Percentiles rank a stretch among this genome's conserved stretches.
These are phyloP conservation scores for Tylopilus sp. DNA, from an alignment of 768 basidiomycete genomes.

Conservation along the genomic window DNA sequence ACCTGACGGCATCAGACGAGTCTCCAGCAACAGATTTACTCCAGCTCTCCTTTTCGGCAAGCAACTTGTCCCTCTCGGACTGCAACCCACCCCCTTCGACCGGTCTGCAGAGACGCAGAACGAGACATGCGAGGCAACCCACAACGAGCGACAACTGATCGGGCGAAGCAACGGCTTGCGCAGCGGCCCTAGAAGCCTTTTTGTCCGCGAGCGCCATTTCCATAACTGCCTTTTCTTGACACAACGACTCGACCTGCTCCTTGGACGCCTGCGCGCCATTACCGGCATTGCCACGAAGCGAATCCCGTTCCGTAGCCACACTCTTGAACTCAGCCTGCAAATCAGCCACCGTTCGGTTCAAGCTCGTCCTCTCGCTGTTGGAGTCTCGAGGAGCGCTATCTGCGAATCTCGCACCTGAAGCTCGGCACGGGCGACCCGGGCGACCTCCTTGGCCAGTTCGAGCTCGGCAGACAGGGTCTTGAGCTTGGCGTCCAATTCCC, in stretches of 20 bases:
- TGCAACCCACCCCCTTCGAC: constrained; percentile 45
- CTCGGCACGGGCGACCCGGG: constrained; percentile 65
- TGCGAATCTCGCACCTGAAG: constrained; percentile 67
- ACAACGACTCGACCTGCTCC: constrained; percentile 36
- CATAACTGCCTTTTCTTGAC: constrained; percentile 36
- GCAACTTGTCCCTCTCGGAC: constrained; percentile 59
- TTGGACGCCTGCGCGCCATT: constrained; percentile 21
- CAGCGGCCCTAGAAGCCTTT: constrained; percentile 28
- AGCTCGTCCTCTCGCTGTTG: constrained; percentile 27
- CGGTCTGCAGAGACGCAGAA: neutral
- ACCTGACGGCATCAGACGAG: constrained; percentile 33
- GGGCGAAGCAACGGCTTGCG: constrained; percentile 5
- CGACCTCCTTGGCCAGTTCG: constrained; percentile 71
- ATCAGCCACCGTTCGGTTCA: constrained; percentile 26
- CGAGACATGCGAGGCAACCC: constrained; percentile 6
- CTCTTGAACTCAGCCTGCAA: constrained; percentile 29
- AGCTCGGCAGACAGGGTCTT: constrained; percentile 57
- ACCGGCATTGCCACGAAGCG: constrained; percentile 17
- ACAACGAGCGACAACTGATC: constrained; percentile 34
- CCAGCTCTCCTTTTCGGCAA: constrained; percentile 53
- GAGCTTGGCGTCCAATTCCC: constrained; percentile 64
- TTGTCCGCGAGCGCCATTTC: constrained; percentile 40
- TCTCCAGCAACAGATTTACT: constrained; percentile 23
- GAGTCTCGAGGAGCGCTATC: constrained; percentile 62
- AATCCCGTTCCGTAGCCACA: constrained; percentile 28